Base-by-base conservation (phyloP, 192 early-diverging fungal species). In the Coemansia pectinata region DNA sequence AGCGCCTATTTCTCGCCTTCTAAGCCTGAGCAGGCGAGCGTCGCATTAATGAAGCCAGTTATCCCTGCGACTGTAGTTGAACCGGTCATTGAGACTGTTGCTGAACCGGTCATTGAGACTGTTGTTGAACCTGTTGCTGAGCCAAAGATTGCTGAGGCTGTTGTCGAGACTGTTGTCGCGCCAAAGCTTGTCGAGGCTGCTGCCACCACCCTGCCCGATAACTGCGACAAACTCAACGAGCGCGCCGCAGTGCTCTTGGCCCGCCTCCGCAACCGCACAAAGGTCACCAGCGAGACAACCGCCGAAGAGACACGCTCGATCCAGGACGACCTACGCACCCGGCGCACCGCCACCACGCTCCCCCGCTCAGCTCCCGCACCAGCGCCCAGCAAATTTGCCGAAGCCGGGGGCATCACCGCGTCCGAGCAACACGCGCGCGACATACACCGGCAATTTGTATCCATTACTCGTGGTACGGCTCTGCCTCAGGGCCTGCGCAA, bases 371-470 rank as follows among this genome's bases (percentile, higher is more conserved):
- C 19, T 14, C 21, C 19, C 17, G 9, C 14, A 7, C 39, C 34
- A 6, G 19, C 47, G 5, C 0, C 19, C 19, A 48, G 19, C 47
- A 48, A 19, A 8, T 48, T 48, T 21, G 19, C 47, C 6, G 47
- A 48, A 8, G 47, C 47, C 11, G 47, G 55, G 23, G 15, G 17
- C 14, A 15, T 21, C 5, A 4, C 63, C 2, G 19, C 21, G 4
- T 17, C 31, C 15, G 73, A 81, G 36, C 48, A 38, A 19, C 55
- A 67, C 38, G 9, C 55, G n/a, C 70, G 65, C 53, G 79, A 73
- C 15, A 48, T 77, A 8, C 68, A 71, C 67, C 80, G 75, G 21
- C 74, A 82, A 63, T 82, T 75, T 52, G 80, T 77, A 1, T 17
- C 33, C 40, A 82, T 77, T 62, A 53, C 29, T 8, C n/a, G 33